Evolutionary conservation across 768 basidiomycete genomes (phyloP), one percentile per base, ranked within the genome.

Genomic region (Leccinum arenicola): DNA sequence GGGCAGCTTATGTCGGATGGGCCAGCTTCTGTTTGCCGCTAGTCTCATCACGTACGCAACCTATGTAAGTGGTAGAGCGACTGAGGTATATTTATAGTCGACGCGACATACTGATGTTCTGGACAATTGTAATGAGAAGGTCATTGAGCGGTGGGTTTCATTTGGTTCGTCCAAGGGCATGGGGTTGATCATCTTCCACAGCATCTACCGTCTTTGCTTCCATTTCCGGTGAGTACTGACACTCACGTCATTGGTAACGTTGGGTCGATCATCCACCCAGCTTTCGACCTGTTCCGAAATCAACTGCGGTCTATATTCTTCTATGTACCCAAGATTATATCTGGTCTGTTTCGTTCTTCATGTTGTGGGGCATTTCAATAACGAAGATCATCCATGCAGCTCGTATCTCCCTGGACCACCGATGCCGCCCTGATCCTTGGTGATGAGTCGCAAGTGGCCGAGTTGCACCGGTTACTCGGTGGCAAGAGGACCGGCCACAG

Each of bases 141-240:
- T 36, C 55, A 14, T 19, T 38, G 8, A 56, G 55, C 10, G 55
- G 55, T 17, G 36, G 9, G 55, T 56, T 17, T 14, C 25, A 1
- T 15, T 15, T 38, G 11, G 4, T 36, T 15, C 27, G n/a, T 36
- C n/a, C 29, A 11, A 6, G 6, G 17, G 15, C 8, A 50, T 23
- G 47, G 9, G 23, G 47, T 27, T 40, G 7, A 29, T 17, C 5
- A 27, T 36, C 7, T 35, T 12, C 36, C 19, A 35, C 21, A 56
- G 55, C 49, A 27, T 56, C 55, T 8, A 56, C 33, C 8, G 23
- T 56, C 25, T 56, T 56, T 29, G 55, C 55, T 27, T 51, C 55
- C 25, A 56, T 56, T 52, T 56, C 55, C 1, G 55, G 55, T 56
- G 35, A 33, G 33, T 36, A 56, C 10, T 11, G 12, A 31, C n/a